These are phyloP conservation scores for Coniella vitis DNA, from an alignment of 2,329 filamentous ascomycete species.

Conservation along the genomic window DNA sequence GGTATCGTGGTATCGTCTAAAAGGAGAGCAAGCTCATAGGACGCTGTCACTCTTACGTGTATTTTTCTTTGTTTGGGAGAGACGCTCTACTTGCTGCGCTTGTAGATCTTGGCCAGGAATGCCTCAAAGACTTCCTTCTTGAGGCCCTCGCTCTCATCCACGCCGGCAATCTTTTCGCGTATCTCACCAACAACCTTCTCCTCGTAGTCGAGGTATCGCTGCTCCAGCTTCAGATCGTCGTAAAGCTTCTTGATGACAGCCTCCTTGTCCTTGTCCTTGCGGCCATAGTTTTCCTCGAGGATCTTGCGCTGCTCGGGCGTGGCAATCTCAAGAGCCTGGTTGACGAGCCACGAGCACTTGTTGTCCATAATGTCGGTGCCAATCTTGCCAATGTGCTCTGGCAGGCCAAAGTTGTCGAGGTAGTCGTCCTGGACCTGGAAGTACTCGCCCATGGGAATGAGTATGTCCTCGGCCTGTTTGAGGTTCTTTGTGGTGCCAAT, in stretches of 20 bases:
- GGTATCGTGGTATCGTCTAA: slow-evolving; percentile 10
- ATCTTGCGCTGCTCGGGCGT: slow-evolving; percentile 80
- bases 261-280: slow-evolving; percentile 80
- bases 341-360: slow-evolving; percentile 98
- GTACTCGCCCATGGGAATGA: slow-evolving; percentile 97
- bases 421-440: slow-evolving; percentile 99
- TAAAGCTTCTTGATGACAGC: slow-evolving; percentile 82
- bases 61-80: neutral
- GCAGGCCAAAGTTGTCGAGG: slow-evolving; percentile 93
- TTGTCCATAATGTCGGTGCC: slow-evolving; percentile 99
- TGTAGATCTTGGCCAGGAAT: slow-evolving; percentile 96
- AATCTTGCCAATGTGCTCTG: slow-evolving; percentile 92
- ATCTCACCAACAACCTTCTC: slow-evolving; percentile 79
- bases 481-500: slow-evolving; percentile 84
- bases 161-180: slow-evolving; percentile 61
- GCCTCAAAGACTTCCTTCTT: slow-evolving; percentile 86
- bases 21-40: neutral
- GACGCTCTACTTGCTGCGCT: slow-evolving; percentile 74
- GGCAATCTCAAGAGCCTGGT: slow-evolving; percentile 77
- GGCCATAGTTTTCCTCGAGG: slow-evolving; percentile 88
- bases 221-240: slow-evolving; percentile 75
- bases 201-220: slow-evolving; percentile 82
- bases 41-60: neutral
- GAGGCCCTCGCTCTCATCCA: slow-evolving; percentile 82
- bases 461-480: slow-evolving; percentile 79